A percentile compares a stretch with the other conserved stretches of the same genome.
Evolutionary conservation across 352 stramenopile genomes (phyloP).

Genomic region (Pseudoperonospora humuli): DNA sequence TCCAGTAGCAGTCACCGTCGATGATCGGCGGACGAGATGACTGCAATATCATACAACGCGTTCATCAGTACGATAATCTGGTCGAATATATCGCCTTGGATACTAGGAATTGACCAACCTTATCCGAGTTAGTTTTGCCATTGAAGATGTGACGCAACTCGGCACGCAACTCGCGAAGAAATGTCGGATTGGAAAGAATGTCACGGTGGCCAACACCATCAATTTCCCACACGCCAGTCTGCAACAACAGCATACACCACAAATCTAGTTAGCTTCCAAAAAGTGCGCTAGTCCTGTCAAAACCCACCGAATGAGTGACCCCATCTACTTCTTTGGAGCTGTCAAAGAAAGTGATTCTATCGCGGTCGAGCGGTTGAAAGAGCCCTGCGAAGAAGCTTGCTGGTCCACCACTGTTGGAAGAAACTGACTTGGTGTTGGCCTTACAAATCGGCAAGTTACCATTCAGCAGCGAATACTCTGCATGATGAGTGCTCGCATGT

Average conservation of each 20-base stretch:
- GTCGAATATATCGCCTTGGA: neutral
- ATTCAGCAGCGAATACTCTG: slow-evolving; percentile 47
- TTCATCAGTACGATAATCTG: neutral
- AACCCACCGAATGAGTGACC: slow-evolving; percentile 25
- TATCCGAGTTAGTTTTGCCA: slow-evolving; percentile 37
- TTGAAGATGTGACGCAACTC: slow-evolving; percentile 69
- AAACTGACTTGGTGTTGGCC: slow-evolving; percentile 5
- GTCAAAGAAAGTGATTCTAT: slow-evolving; percentile 77
- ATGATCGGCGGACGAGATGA: slow-evolving; percentile 56
- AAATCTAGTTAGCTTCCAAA: neutral
- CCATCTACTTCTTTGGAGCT: slow-evolving; percentile 28
- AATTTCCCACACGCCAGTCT: slow-evolving; percentile 81
- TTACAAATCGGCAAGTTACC: slow-evolving; percentile 35
- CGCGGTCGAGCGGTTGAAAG: slow-evolving; percentile 39
- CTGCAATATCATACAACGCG: slow-evolving; percentile 10
- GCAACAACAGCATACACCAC: slow-evolving; percentile 1
- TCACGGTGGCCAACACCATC: slow-evolving; percentile 61
- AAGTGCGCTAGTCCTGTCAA: neutral
- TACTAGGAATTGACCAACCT: slow-evolving; percentile 22
- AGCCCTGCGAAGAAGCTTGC: slow-evolving; percentile 55
- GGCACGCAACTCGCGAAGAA: slow-evolving; percentile 63
- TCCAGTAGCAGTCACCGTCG: slow-evolving; percentile 80
- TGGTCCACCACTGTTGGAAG: slow-evolving; percentile 9
- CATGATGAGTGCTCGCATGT: slow-evolving; percentile 38
- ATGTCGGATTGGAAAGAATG: slow-evolving; percentile 62